Percentiles rank a stretch among this genome's conserved stretches.
Conservation (phyloP, 2,329 filamentous ascomycete species). For the Aspergillus latus region DNA sequence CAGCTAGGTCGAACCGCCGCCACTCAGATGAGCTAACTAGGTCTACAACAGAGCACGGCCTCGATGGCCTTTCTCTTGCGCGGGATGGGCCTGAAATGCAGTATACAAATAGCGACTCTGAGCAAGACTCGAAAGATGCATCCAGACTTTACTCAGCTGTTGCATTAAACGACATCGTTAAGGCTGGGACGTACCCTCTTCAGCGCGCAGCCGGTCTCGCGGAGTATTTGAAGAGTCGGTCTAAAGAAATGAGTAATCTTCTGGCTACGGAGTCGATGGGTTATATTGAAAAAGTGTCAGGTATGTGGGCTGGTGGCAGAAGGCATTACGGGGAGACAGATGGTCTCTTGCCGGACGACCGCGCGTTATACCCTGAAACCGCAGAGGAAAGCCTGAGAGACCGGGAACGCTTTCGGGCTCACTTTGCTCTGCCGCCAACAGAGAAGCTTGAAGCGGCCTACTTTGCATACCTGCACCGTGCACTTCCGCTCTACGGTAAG, state of each 20-base stretch:
- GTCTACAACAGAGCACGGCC: slow-evolving; percentile 27
- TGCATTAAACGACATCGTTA: slow-evolving; percentile 59
- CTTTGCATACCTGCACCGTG: slow-evolving; percentile 86
- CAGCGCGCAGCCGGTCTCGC: slow-evolving; percentile 81
- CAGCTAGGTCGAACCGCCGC: slow-evolving; percentile 28
- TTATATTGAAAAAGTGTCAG: slow-evolving; percentile 94
- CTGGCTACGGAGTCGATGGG: slow-evolving; percentile 91
- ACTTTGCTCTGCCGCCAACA: slow-evolving; percentile 82
- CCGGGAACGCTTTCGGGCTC: slow-evolving; percentile 72
- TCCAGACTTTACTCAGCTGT: slow-evolving; percentile 43
- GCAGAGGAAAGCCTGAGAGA: slow-evolving; percentile 55
- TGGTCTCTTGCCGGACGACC: slow-evolving; percentile 65
- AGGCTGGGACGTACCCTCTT: slow-evolving; percentile 70
- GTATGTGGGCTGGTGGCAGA: slow-evolving; percentile 90
- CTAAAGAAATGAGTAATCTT: slow-evolving; percentile 76
- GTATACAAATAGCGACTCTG: slow-evolving; percentile 25
- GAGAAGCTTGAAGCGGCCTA: slow-evolving; percentile 87
- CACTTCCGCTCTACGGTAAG: slow-evolving; percentile 91
- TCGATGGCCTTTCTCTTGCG: slow-evolving; percentile 9
- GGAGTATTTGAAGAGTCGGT: slow-evolving; percentile 75
- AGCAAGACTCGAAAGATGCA: slow-evolving; percentile 23
- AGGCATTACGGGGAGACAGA: slow-evolving; percentile 82
- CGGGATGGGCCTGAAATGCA: slow-evolving; percentile 18
- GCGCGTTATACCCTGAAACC: slow-evolving; percentile 56
- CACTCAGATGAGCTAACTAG: slow-evolving; percentile 39